Conservation (phyloP, 192 early-diverging fungal genomes). For the Coemansia sp. region DNA sequence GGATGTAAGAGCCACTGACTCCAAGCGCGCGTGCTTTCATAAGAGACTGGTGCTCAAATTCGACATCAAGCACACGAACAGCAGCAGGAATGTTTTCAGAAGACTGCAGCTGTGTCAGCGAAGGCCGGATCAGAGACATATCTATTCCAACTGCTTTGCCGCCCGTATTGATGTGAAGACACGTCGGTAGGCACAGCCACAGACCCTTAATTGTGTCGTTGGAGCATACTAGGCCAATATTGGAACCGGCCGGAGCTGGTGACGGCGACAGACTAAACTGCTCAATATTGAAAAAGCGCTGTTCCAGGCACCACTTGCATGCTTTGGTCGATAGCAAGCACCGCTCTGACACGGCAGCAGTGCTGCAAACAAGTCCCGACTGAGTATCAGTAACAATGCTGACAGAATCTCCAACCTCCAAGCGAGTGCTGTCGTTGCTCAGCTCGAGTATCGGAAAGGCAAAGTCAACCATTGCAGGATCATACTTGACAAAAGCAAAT, state of each 20-base stretch:
- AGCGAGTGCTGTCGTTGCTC: background rate
- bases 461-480: slow-evolving; percentile 8
- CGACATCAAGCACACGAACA: slow-evolving; percentile 27
- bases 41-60: slow-evolving; percentile 14
- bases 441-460: background rate
- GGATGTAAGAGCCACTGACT: slow-evolving; percentile 7
- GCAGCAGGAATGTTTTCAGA: slow-evolving; percentile 2
- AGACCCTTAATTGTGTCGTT: slow-evolving; percentile 7
- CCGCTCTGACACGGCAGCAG: slow-evolving; percentile 16
- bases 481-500: slow-evolving; percentile 27
- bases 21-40: slow-evolving; percentile 21
- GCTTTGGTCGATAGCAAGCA: slow-evolving; percentile 5
- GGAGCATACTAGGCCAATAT: slow-evolving; percentile 17
- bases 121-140: slow-evolving; percentile 14
- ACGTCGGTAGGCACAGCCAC: slow-evolving; percentile 14
- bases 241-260: background rate
- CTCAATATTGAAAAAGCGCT: slow-evolving; percentile 25
- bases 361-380: background rate
- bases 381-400: slow-evolving; percentile 8
- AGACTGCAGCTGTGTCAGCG: slow-evolving; percentile 4
- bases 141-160: slow-evolving; percentile 15
- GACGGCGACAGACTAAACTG: slow-evolving; percentile 14
- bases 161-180: background rate
- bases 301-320: slow-evolving; percentile 18
- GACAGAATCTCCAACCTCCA: slow-evolving; percentile 14